Evolutionary conservation across 2,329 filamentous ascomycete genomes (phyloP).

Genomic region (Trichoderma arundinaceum): DNA sequence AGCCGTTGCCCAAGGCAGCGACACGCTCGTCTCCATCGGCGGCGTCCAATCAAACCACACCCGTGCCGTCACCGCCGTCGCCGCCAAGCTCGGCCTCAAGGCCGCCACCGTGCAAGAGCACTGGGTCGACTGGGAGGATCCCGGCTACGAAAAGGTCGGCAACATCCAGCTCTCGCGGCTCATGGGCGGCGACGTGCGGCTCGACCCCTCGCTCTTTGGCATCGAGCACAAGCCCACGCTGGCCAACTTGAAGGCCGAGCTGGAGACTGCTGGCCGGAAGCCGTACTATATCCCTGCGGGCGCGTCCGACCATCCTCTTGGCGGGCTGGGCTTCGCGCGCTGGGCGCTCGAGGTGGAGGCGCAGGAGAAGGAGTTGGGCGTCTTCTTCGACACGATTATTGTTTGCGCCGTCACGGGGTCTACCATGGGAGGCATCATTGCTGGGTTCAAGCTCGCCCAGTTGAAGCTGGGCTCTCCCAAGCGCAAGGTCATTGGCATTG

Average conservation of each 20-base stretch:
- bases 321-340: slow-evolving; percentile 71
- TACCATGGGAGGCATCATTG: slow-evolving; percentile 74
- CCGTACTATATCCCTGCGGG: slow-evolving; percentile 76
- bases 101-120: slow-evolving; percentile 64
- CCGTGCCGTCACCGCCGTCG: slow-evolving; percentile 68
- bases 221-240: slow-evolving; percentile 72
- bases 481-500: slow-evolving; percentile 69
- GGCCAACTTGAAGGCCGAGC: slow-evolving; percentile 58
- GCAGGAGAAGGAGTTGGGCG: slow-evolving; percentile 65
- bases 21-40: slow-evolving; percentile 70
- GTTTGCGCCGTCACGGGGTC: slow-evolving; percentile 75
- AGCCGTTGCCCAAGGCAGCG: slow-evolving; percentile 60
- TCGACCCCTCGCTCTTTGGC: slow-evolving; percentile 66
- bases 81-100: slow-evolving; percentile 62
- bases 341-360: slow-evolving; percentile 72
- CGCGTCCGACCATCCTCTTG: slow-evolving; percentile 71
- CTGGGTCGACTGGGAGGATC: slow-evolving; percentile 68
- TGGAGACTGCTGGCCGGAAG: slow-evolving; percentile 58
- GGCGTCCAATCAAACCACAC: slow-evolving; percentile 75
- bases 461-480: slow-evolving; percentile 48
- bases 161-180: slow-evolving; percentile 74
- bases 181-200: slow-evolving; percentile 68
- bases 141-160: slow-evolving; percentile 67
- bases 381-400: slow-evolving; percentile 71
- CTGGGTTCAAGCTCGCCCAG: slow-evolving; percentile 71